Evolutionary conservation across 345 rosid genomes (phyloP).

Genomic region (Gynandropsis gynandra): DNA sequence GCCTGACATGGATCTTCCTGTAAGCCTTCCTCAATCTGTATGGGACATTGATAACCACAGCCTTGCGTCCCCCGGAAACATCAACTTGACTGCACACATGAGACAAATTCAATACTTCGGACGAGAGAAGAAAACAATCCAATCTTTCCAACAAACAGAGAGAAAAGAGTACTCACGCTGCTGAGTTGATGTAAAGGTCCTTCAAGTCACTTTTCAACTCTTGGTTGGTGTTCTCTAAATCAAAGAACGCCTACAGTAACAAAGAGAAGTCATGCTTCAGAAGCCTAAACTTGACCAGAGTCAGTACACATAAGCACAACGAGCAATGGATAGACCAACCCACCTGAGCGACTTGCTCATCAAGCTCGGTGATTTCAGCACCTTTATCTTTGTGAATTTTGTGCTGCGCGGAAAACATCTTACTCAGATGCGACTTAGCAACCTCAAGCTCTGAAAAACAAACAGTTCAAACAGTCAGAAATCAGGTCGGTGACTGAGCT

Average conservation of each 20-base stretch:
- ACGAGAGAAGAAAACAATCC: neutral
- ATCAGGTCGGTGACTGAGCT: too few relatives aligned
- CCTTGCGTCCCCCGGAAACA: slow-evolving; percentile 68
- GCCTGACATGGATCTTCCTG: slow-evolving; percentile 69
- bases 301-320: neutral
- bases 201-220: slow-evolving; percentile 83
- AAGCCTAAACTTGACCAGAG: neutral
- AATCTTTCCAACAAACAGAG: neutral
- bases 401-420: slow-evolving; percentile 69
- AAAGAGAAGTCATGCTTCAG: neutral
- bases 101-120: neutral
- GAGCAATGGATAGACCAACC: slow-evolving; percentile 10
- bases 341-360: slow-evolving; percentile 86
- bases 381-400: slow-evolving; percentile 78
- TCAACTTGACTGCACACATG: slow-evolving; percentile 54
- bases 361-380: slow-evolving; percentile 69
- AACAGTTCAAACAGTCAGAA: neutral
- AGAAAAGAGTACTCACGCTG: slow-evolving; percentile 39
- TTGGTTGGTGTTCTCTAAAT: slow-evolving; percentile 68
- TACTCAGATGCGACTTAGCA: slow-evolving; percentile 12
- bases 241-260: slow-evolving; percentile 54
- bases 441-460: neutral
- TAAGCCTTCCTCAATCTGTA: slow-evolving; percentile 75
- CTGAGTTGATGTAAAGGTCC: slow-evolving; percentile 73
- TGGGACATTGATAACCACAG: slow-evolving; percentile 69